A percentile compares a stretch with the other conserved stretches of the same genome.
Evolutionary conservation across 2,329 filamentous ascomycete genomes (phyloP).

Genomic region (Dryadomyces quercivorus): DNA sequence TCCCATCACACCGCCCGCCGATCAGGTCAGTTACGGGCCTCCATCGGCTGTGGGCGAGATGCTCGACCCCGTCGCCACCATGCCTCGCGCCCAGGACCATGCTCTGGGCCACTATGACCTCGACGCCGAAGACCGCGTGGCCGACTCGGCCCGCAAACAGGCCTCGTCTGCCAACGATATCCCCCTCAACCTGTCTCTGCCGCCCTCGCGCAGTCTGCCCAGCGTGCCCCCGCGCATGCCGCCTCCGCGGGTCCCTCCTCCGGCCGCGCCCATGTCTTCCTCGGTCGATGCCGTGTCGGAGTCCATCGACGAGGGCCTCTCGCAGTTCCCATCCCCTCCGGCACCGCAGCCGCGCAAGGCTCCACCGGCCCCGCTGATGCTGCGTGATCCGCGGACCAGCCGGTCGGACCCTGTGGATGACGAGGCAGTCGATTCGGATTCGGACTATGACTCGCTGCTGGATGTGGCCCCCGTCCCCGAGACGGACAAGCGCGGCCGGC

Average conservation of each 20-base stretch:
- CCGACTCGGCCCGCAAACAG: slow-evolving; percentile 31
- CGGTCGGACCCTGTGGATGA: slow-evolving; percentile 33
- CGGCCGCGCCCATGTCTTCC: slow-evolving; percentile 5
- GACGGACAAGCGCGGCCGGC: slow-evolving; percentile 54
- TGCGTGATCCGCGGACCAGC: slow-evolving; percentile 35
- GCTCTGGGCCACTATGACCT: slow-evolving; percentile 43
- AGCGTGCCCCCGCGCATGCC: slow-evolving; percentile 38
- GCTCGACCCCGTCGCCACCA: slow-evolving; percentile 42
- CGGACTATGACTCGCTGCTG: slow-evolving; percentile 70
- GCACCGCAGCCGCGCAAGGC: slow-evolving; percentile 61
- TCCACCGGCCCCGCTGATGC: slow-evolving; percentile 72
- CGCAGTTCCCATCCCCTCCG: slow-evolving; percentile 38
- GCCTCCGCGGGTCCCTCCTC: slow-evolving; percentile 35
- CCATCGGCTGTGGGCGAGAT: slow-evolving; percentile 36
- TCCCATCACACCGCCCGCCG: slow-evolving; percentile 51
- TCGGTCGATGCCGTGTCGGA: slow-evolving; percentile 24
- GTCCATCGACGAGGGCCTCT: slow-evolving; percentile 26
- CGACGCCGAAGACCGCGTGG: slow-evolving; percentile 37
- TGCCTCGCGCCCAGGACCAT: slow-evolving; percentile 50
- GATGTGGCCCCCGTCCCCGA: slow-evolving; percentile 52
- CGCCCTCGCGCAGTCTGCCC: slow-evolving; percentile 43
- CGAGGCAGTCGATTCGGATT: slow-evolving; percentile 59
- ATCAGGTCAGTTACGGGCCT: slow-evolving; percentile 26
- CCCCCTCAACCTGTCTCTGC: slow-evolving; percentile 37
- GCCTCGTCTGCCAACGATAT: slow-evolving; percentile 33